phyloP scores from a whole-genome alignment of 1,284 basidiomycete genomes.

The Trametes sp. region DNA sequence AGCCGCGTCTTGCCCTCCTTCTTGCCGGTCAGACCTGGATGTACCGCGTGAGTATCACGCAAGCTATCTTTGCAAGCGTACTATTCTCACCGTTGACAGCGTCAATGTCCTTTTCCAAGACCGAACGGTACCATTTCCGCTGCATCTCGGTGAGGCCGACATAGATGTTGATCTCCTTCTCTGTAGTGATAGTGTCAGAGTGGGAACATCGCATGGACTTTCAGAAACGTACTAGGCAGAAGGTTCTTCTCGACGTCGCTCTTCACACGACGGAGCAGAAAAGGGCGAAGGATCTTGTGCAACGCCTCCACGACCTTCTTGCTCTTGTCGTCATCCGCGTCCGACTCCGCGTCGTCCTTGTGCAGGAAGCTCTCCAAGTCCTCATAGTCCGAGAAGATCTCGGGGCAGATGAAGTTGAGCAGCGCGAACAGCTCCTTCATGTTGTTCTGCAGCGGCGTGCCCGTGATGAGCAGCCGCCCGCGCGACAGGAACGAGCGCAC shows the following conservation, averaged over 20 bases:
- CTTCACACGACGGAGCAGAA: conserved; percentile 95
- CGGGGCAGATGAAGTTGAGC: conserved; percentile 93
- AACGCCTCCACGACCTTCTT: conserved; percentile 96
- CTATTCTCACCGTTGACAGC: conserved; percentile 89
- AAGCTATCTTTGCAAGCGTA: background rate
- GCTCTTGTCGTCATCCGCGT: conserved; percentile 87
- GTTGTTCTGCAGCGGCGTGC: conserved; percentile 98
- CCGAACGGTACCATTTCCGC: conserved; percentile 95
- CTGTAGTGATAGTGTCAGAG: conserved; percentile 47
- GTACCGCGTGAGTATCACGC: background rate
- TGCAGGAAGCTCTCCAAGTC: conserved; percentile 82
- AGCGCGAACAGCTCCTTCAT: conserved; percentile 97
- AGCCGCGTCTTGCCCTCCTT: conserved; percentile 98
- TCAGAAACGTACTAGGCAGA: conserved; percentile 78
- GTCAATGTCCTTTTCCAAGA: conserved; percentile 98
- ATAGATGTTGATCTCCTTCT: conserved; percentile 99
- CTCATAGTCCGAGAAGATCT: conserved; percentile 80
- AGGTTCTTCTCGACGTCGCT: conserved; percentile 97
- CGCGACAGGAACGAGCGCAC: conserved; percentile 92
- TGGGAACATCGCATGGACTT: background rate
- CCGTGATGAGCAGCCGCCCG: conserved; percentile 93
- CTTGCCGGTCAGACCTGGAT: conserved; percentile 84
- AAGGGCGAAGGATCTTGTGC: conserved; percentile 96
- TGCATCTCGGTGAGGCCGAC: conserved; percentile 99
- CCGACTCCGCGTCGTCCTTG: conserved; percentile 78